Evolutionary conservation across 495 filamentous ascomycete species (phyloP), one percentile per base, ranked within the genome.

Genomic region (Darksidea phi): DNA sequence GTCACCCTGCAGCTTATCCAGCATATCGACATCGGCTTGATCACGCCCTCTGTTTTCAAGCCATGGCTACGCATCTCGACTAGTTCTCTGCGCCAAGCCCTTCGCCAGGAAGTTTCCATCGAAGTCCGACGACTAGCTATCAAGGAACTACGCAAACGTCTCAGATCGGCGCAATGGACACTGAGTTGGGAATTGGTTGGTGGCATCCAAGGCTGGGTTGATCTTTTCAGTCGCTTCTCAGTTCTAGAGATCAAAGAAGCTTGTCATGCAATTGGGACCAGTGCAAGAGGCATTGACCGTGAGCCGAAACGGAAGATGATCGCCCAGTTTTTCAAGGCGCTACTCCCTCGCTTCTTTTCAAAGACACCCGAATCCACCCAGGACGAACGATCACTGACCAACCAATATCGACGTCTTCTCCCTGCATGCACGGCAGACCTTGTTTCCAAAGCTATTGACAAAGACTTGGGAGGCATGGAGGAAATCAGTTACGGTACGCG

Each of bases 51-150:
- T 3, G 34, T 55, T 0, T 63, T 67, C 47, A 17, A 34, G 1
- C 42, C 62, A 12, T 67, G 64, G 64, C 58, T 67, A 15, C 18
- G 32, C 25, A 20, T 59, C 32, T 54, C 52, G 20, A 49, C 58
- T 10, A 15, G 11, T n/a, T 23, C 59, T 7, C 18, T 67, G 5
- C 7, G 8, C 21, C 1, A 21, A 26, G 64, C 59, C 21, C 23
- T 62, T 10, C 53, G 42, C n/a, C 64, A 67, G 36, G 53, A 59
- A 0, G 24, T 54, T 12, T 67, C 64, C 4, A 15, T 63, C 36
- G 17, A 62, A n/a, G 43, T 62, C 34, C 53, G 64, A 1, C 18
- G 26, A 34, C 4, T 25, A 11, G 64, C 52, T 10, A 58, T 63
- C 18, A 54, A 38, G 17, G 18, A 25, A 28, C 42, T 67, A 15